A percentile compares a stretch with the other conserved stretches of the same genome.
Conservation (phyloP, 176 grass and related monocot species). For the Triticum dicoccoides region DNA sequence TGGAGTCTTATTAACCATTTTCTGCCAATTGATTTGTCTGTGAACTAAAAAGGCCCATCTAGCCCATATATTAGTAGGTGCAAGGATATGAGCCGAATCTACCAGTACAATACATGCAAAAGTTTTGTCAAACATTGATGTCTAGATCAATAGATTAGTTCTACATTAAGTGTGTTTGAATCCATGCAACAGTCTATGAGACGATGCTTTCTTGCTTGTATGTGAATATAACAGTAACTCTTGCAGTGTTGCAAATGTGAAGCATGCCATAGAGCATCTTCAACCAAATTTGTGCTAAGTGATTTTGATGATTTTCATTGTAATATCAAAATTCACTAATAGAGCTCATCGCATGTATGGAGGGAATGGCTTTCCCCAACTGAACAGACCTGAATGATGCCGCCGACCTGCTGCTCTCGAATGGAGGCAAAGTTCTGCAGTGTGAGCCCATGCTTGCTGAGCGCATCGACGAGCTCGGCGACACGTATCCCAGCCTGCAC, state of each 20-base stretch:
- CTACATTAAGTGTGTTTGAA: background rate
- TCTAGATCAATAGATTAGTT: background rate
- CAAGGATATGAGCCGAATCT: background rate
- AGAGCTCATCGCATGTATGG: background rate
- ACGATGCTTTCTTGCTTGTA: background rate
- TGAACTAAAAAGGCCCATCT: background rate
- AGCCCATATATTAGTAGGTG: background rate
- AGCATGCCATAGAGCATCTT: constrained; percentile 3
- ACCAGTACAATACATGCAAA: background rate
- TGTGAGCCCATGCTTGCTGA: constrained; percentile 77
- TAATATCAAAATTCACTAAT: background rate
- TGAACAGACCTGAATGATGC: constrained; percentile 74
- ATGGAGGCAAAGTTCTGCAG: constrained; percentile 97
- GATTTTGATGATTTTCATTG: background rate
- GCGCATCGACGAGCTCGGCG: constrained; percentile 67
- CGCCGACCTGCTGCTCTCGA: constrained; percentile 83
- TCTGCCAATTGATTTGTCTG: background rate
- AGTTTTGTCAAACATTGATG: background rate
- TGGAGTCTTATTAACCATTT: background rate
- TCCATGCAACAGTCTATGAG: background rate
- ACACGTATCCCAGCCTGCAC: constrained; percentile 87
- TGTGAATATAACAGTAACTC: background rate
- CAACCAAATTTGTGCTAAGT: background rate
- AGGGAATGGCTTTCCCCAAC: background rate
- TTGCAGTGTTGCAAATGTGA: background rate